Evolutionary conservation across 2,329 filamentous ascomycete genomes (phyloP), one percentile per base, ranked within the genome.

Genomic region (Botryotinia narcissicola): DNA sequence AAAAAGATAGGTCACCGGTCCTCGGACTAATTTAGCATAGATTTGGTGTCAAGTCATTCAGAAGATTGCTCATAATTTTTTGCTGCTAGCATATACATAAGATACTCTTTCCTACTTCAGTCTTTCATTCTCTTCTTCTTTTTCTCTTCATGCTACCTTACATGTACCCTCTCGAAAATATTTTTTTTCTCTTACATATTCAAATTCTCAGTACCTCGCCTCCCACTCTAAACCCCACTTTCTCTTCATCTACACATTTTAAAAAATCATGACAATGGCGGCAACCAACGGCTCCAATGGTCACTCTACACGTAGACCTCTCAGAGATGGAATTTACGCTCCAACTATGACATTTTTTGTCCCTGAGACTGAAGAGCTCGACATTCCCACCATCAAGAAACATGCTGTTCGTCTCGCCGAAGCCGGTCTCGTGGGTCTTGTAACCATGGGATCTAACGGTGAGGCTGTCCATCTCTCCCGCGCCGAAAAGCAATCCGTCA

Each of bases 321-420:
- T 97, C 72, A 91, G 92, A 62, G 91, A 91, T 80, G 93, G 93
- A 81, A 94, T 96, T 81, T 97, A 96, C 83, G 92, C 92, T 74
- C 94, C 94, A 40, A 95, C 92, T 75, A 93, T 96, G 90, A 97
- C 93, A 79, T 97, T 97, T 83, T 97, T 97, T 85, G 86, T 95
- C 83, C 87, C 91, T 10, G 88, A 91, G 76, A 96, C 93, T 63
- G 94, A 97, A 83, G 93, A 96, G 67, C 87, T 97, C 79, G 94
- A 97, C 80, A 89, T 95, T 76, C 86, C 92, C 51, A 88, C 88
- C 74, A 93, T 96, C 84, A 92, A 93, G 83, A 91, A 88, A 80
- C 94, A 97, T 81, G 92, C 93, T 37, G 89, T 93, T 77, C 91
- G 93, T 66, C 89, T 97, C 66, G 92, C 91, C 57, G 86, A 90